Evolutionary conservation across 257 asterid genomes (phyloP).

Genomic region (Echites panduratus): DNA sequence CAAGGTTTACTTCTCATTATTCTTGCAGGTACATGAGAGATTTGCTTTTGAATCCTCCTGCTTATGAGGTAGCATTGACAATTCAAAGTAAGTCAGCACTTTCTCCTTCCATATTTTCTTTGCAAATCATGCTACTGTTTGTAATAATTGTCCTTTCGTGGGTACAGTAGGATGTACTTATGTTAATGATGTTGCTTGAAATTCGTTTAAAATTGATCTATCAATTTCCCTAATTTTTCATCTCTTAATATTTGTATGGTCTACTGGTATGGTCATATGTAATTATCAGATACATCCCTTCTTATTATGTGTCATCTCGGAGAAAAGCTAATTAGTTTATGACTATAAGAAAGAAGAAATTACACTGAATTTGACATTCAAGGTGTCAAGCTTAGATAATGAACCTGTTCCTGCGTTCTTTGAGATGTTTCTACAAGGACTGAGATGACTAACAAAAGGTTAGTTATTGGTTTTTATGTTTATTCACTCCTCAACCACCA

Average conservation of each 20-base stretch:
- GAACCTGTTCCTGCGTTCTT: too few species aligned
- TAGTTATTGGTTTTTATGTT: not conserved
- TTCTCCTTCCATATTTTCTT: not conserved
- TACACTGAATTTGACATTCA: not conserved
- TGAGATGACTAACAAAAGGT: not conserved
- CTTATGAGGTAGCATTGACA: slow-evolving; percentile 70
- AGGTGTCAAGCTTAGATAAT: too few species aligned
- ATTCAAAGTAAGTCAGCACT: slow-evolving; percentile 53
- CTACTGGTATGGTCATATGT: not conserved
- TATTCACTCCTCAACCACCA: not conserved
- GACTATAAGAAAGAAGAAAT: not conserved
- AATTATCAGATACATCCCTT: not conserved
- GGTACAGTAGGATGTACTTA: not conserved
- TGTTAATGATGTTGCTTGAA: not conserved
- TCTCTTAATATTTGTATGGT: not conserved
- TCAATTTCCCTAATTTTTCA: not conserved
- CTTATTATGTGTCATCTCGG: not conserved
- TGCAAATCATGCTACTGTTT: not conserved
- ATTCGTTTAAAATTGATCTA: not conserved
- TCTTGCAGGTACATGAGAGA: slow-evolving; percentile 72
- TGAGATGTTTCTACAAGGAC: not conserved
- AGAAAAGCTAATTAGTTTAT: not conserved
- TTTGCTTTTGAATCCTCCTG: slow-evolving; percentile 94
- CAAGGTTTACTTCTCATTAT: slow-evolving; percentile 10
- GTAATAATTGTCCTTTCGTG: not conserved